Conservation (phyloP, 768 basidiomycete genomes). For the Suillus hirtellus region DNA sequence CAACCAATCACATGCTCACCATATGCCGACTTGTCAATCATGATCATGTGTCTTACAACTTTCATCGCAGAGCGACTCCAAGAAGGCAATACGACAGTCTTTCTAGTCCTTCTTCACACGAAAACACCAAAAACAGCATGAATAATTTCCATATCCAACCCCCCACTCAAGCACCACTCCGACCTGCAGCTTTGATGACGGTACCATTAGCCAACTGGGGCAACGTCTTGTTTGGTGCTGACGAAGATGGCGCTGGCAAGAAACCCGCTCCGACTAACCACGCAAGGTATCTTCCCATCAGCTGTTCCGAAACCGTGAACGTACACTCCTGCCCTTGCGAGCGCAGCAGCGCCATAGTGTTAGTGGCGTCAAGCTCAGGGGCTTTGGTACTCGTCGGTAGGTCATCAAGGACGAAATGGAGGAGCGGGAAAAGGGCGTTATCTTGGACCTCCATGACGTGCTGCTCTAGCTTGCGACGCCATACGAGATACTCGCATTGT, state of each 20-base stretch:
- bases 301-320: slow-evolving; percentile 67
- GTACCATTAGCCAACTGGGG: slow-evolving; percentile 45
- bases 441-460: slow-evolving; percentile 95
- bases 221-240: slow-evolving; percentile 42
- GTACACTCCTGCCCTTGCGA: slow-evolving; percentile 38
- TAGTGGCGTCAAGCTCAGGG: slow-evolving; percentile 84
- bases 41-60: background rate
- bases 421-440: slow-evolving; percentile 94
- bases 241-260: slow-evolving; percentile 55
- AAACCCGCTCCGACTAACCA: slow-evolving; percentile 91
- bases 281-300: slow-evolving; percentile 87
- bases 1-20: background rate
- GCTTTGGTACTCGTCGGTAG: slow-evolving; percentile 95
- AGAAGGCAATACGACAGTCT: background rate
- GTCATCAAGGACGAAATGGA: slow-evolving; percentile 97
- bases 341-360: slow-evolving; percentile 66
- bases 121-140: slow-evolving; percentile 5
- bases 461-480: slow-evolving; percentile 90
- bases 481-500: slow-evolving; percentile 85
- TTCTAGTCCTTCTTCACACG: background rate
- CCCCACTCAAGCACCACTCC: slow-evolving; percentile 52
- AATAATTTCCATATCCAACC: background rate
- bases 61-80: slow-evolving; percentile 1
- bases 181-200: slow-evolving; percentile 62
- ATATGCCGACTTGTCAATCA: background rate